phyloP scores from a whole-genome alignment of 1,284 basidiomycete species.

The Ustilago cynodontis region DNA sequence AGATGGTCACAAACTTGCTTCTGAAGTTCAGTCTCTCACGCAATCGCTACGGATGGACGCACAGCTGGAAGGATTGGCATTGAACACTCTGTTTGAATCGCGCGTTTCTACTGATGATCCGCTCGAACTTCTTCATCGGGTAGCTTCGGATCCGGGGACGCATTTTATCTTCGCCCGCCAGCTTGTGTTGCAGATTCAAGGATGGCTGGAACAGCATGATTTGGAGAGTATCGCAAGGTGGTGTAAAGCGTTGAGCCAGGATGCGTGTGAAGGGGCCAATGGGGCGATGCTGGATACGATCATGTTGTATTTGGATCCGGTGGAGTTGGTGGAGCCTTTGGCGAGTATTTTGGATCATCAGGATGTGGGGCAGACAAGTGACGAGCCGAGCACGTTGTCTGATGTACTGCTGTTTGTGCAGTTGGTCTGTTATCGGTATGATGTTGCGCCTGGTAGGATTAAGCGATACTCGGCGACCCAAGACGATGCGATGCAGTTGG shows the following conservation, averaged over 20 bases:
- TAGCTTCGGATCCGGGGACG: constrained; percentile 45
- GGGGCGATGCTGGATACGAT: constrained; percentile 40
- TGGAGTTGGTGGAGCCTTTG: constrained; percentile 35
- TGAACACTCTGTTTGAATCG: constrained; percentile 40
- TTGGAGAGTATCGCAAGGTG: constrained; percentile 48
- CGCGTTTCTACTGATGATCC: constrained; percentile 40
- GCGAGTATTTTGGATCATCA: constrained; percentile 37
- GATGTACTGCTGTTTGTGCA: constrained; percentile 53
- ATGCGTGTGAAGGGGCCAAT: constrained; percentile 6
- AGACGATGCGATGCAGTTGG: constrained; percentile 9
- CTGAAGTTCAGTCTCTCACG: constrained; percentile 44
- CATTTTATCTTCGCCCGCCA: constrained; percentile 44
- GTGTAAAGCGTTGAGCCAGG: constrained; percentile 41
- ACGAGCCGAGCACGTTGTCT: constrained; percentile 52
- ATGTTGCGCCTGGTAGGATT: constrained; percentile 8
- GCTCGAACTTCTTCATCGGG: constrained; percentile 37
- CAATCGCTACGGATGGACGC: constrained; percentile 50
- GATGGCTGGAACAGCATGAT: constrained; percentile 49
- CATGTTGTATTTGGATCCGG: constrained; percentile 51
- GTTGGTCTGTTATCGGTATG: constrained; percentile 38
- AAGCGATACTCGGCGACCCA: constrained; percentile 6
- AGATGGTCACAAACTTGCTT: constrained; percentile 45
- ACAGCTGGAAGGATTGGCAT: constrained; percentile 38
- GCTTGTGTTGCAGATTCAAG: constrained; percentile 31
- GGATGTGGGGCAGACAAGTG: constrained; percentile 50